Base-by-base conservation (phyloP, 2,329 filamentous ascomycete species). In the Clonostachys chloroleuca region DNA sequence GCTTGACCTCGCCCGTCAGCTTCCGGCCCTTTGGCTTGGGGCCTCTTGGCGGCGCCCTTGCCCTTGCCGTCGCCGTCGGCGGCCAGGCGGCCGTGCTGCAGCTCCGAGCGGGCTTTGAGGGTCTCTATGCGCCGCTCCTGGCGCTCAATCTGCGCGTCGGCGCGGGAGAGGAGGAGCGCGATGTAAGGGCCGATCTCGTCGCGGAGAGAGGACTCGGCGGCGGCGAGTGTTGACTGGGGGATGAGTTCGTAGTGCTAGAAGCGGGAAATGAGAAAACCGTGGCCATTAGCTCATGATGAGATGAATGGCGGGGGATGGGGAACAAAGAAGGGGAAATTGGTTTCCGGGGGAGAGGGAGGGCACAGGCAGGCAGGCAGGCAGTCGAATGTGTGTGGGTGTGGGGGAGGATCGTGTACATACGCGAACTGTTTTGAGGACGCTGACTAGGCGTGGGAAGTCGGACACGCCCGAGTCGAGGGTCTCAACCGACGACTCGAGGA, bases 101-200 rank as follows among this genome's bases (percentile, higher is more conserved):
- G 73, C 52, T 95, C 89, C 41, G 84, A 82, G 56, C 89, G 86
- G 3, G 91, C 89, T 55, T 92, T 89, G 35, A 96, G 76, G 1
- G 85, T 85, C 60, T 95, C 85, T 64, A 95, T 89, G 54, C 89
- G 86, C 7, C 91, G 83, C 45, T 87, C 87, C 40, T 92, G 83
- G 49, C 89, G 88, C 56, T 92, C 89, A 37, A 95, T 79, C 59
- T 95, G 86, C 52, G 85, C 83, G 54, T 90, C 84, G n/a, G 91
- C 89, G 54, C 91, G 85, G 52, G 84, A 80, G 45, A 96, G 83
- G 3, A 96, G 81, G 49, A 83, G 80, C 33, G 84, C 75, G 53
- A 95, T 87, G 64, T 90, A 91, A 9, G 92, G 92, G n/a, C 86
- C 85, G 56, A 96, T 94, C 63, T 95, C 91, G 59, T 89, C 87